phyloP scores from a whole-genome alignment of 257 asterid genomes.

The Scutellaria minor region DNA sequence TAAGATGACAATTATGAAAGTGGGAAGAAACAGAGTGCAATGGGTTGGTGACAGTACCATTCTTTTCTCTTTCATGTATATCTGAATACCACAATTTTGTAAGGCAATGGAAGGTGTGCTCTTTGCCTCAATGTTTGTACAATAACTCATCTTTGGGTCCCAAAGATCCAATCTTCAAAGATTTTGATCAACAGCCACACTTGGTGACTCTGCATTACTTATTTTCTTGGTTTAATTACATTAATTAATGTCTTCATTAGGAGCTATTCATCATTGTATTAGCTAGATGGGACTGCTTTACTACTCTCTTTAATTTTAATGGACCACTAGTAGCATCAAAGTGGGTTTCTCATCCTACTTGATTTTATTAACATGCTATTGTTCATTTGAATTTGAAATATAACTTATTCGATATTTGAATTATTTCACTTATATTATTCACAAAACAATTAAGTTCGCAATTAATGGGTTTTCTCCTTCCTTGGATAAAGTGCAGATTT shows the following conservation, averaged over 20 bases:
- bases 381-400: too few relatives aligned
- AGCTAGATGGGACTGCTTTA: conserved; percentile 43
- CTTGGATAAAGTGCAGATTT: conserved; percentile 5
- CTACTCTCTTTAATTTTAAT: conserved; percentile 28
- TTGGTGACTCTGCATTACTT: background rate
- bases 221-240: background rate
- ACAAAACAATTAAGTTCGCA: too few relatives aligned
- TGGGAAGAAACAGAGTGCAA: conserved; percentile 44
- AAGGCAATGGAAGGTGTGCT: conserved; percentile 32
- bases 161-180: conserved; percentile 53
- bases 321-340: conserved; percentile 50
- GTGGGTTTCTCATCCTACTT: conserved; percentile 29
- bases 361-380: background rate
- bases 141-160: conserved; percentile 51
- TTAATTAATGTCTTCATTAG: conserved; percentile 7
- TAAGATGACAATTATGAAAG: conserved; percentile 53
- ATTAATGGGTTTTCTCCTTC: background rate
- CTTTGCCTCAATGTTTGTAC: conserved; percentile 61
- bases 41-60: conserved; percentile 49
- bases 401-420: too few relatives aligned
- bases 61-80: conserved; percentile 22
- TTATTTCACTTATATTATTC: too few relatives aligned
- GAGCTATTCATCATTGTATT: conserved; percentile 50
- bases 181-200: conserved; percentile 25
- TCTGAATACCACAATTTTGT: conserved; percentile 18